phyloP scores from a whole-genome alignment of 2,329 filamentous ascomycete species.

The Neofusicoccum laricinum region DNA sequence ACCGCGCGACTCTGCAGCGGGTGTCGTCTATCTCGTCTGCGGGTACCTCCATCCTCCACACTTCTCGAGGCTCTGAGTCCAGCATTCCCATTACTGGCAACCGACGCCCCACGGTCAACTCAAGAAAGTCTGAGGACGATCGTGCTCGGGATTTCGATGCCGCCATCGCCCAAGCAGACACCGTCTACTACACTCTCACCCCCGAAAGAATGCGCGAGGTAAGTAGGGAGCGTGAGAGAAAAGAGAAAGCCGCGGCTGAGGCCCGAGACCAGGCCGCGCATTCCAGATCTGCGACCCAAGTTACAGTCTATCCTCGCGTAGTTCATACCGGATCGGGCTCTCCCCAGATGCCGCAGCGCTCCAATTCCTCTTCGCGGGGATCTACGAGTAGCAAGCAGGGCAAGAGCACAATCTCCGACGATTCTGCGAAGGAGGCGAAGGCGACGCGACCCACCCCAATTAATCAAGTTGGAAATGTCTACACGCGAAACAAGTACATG shows the following conservation, averaged over 20 bases:
- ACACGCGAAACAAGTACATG: constrained; percentile 11
- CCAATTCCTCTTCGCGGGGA: background rate
- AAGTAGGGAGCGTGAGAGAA: constrained; percentile 25
- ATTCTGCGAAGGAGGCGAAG: constrained; percentile 8
- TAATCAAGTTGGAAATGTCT: constrained; percentile 10
- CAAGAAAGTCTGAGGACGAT: constrained; percentile 38
- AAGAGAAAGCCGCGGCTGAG: background rate
- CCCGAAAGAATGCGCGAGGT: constrained; percentile 47
- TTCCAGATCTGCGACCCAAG: background rate
- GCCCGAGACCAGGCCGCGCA: constrained; percentile 1
- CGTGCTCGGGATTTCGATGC: constrained; percentile 46
- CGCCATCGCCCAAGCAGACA: constrained; percentile 46
- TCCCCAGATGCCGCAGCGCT: background rate
- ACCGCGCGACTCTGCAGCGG: constrained; percentile 31
- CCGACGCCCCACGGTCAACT: constrained; percentile 20
- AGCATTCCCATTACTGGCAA: constrained; percentile 21
- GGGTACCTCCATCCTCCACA: constrained; percentile 31
- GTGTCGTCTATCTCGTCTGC: constrained; percentile 34
- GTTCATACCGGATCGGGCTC: constrained; percentile 28
- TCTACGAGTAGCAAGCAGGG: background rate
- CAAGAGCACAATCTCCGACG: constrained; percentile 10
- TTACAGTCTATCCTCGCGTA: constrained; percentile 32
- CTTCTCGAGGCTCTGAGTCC: constrained; percentile 31
- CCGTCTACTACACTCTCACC: constrained; percentile 50
- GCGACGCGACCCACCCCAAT: constrained; percentile 6